Evolutionary conservation across 352 stramenopile species (phyloP).

Genomic region (Globisporangium viniferum): DNA sequence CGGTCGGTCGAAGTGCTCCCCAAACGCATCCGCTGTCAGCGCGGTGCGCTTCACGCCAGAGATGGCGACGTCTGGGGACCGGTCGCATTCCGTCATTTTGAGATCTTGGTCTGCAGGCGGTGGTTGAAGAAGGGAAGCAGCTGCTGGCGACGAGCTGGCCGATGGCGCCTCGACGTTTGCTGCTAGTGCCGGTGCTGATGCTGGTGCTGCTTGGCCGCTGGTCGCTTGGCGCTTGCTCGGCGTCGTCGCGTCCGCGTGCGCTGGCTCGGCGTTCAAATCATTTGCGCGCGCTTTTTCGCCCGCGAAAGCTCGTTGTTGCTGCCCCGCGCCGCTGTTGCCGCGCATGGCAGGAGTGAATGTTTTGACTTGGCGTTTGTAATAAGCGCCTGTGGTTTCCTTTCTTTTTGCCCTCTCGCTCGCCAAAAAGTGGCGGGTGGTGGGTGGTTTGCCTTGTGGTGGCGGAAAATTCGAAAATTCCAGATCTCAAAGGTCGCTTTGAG

Average conservation of each 20-base stretch:
- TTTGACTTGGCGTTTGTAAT: slow-evolving; percentile 10
- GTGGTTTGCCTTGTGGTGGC: not conserved
- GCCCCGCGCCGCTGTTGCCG: too few species aligned
- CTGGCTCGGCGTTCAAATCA: slow-evolving; percentile 5
- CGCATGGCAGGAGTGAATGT: slow-evolving; percentile 2
- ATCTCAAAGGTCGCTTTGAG: slow-evolving; percentile 7
- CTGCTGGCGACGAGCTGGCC: not conserved
- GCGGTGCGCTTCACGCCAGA: slow-evolving; percentile 1
- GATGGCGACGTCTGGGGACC: not conserved
- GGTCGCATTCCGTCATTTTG: not conserved
- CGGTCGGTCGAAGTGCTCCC: slow-evolving; percentile 17
- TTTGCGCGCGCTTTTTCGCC: slow-evolving; percentile 12
- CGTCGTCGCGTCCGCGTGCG: not conserved
- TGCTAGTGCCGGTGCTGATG: not conserved
- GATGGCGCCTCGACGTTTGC: not conserved
- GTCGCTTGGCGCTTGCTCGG: not conserved
- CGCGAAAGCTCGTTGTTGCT: slow-evolving; percentile 1
- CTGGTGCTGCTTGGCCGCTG: not conserved
- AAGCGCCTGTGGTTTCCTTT: not conserved
- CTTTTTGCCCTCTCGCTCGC: slow-evolving; percentile 1
- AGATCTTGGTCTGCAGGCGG: not conserved
- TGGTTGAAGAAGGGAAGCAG: not conserved
- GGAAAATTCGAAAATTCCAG: slow-evolving; percentile 18
- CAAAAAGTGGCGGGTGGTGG: not conserved
- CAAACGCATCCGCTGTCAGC: slow-evolving; percentile 4